Percentiles rank a stretch among this genome's conserved stretches.
Conservation (phyloP, 805 yeast genomes). For the Metschnikowia henanensis region DNA sequence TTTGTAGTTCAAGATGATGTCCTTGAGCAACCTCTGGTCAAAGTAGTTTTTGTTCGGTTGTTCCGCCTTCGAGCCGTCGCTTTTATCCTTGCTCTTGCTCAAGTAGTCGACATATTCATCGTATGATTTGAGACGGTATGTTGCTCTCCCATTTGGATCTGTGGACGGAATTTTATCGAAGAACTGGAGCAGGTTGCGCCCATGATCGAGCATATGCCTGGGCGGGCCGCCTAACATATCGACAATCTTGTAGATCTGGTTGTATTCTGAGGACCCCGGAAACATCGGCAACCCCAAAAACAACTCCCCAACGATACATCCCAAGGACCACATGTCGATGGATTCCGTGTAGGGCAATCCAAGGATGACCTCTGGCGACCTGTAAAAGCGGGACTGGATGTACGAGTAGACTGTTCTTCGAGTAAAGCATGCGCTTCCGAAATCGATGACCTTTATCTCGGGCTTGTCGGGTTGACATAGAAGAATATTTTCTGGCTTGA, state of each 20-base stretch:
- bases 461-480: conserved; percentile 79
- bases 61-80: conserved; percentile 46
- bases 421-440: conserved; percentile 94
- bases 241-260: conserved; percentile 80
- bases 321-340: conserved; percentile 97
- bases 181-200: conserved; percentile 75
- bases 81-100: conserved; percentile 27
- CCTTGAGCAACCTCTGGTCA: conserved; percentile 59
- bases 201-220: conserved; percentile 95
- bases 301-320: conserved; percentile 88
- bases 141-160: conserved; percentile 28
- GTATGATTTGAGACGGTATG: conserved; percentile 31
- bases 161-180: conserved; percentile 44
- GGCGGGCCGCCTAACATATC: conserved; percentile 88
- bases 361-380: conserved; percentile 92
- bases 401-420: conserved; percentile 87
- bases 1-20: conserved; percentile 76
- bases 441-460: conserved; percentile 89
- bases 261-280: conserved; percentile 93
- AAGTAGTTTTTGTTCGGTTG: conserved; percentile 86
- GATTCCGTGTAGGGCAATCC: conserved; percentile 92
- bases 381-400: conserved; percentile 88
- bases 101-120: conserved; percentile 38
- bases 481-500: conserved; percentile 94
- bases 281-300: conserved; percentile 90